Base-by-base conservation (phyloP, 805 yeast genomes). In the Kluyveromyces aestuarii region DNA sequence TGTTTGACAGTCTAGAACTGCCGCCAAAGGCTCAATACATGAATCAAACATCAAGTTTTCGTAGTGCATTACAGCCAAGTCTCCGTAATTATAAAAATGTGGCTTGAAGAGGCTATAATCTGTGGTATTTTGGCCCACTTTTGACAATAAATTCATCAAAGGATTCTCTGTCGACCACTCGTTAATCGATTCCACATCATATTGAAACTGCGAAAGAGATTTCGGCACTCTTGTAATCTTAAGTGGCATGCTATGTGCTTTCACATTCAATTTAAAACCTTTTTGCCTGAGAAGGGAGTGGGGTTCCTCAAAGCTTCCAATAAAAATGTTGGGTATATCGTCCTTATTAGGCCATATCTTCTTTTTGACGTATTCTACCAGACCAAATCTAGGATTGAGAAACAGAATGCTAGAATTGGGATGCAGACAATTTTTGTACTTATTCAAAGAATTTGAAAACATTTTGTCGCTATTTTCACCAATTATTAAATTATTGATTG, bases 341-440 rank as follows among this genome's bases (percentile, higher is more conserved):
- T 53, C 56, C 1, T 51, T 46, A 2, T 65, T 57, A 4, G 79
- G 79, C 89, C 91, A 86, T 8, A 79, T 64, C 10, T 61, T 56
- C 1, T 66, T 60, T n/a, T 70, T 61, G 10, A 87, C 56, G 49
- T 69, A 63, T 11, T 76, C 77, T 8, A 75, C 61, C 40, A 79
- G 72, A 2, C 95, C 95, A 77, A 85, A 72, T 2, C 89, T 87
- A 48, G 87, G 95, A n/a, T 70, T 64, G 14, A 90, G 56, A 19
- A 90, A 63, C 41, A 90, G 54, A 2, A 89, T 63, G 49, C 79
- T 80, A 1, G 90, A 75, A 2, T 68, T 59, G 0, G 57, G 52
- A 10, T 60, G 54, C 13, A 87, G 64, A 42, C 68, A 63, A 1
- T 70, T 62, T 4, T 69, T 45, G 50, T 80, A 68, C 14, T 76